Base-by-base conservation (phyloP, 2,329 filamentous ascomycete species). In the Diaporthe batatas region DNA sequence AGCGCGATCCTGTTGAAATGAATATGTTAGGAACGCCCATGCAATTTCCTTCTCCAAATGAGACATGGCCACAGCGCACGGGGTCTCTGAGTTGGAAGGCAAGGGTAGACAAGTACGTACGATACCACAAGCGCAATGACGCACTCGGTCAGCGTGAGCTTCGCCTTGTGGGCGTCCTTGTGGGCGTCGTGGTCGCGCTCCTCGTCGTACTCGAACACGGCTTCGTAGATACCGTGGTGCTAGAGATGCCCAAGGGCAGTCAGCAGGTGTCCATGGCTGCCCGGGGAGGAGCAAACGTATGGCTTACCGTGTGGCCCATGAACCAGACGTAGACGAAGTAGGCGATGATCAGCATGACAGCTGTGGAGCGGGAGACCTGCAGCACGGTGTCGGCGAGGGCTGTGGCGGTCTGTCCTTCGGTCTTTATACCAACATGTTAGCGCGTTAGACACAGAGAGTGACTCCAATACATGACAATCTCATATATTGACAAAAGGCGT, bases 121-220 rank as follows among this genome's bases (percentile, higher is more conserved):
- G 89, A 83, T 55, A 91, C 77, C 7, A 81, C 70, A 51, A 91
- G 83, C 5, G 88, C 89, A 44, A 91, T 42, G 6, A 90, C 68
- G 71, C 88, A 90, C 78, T 92, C 91, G 0, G 86, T 86, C 57
- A 91, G 80, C 0, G 91, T 92, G 67, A 92, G 85, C 79, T 91
- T 92, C 4, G 83, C 82, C 75, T 91, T 81, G 49, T 87, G 80
- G 47, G 83, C 82, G 2, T 83, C 82, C 75, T 91, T 81, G 51
- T 88, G 81, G 57, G 83, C 82, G 67, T 85, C 81, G 76, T 91
- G 70, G 57, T 75, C 74, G 49, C 71, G 71, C 67, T 71, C 73
- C 68, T 75, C 90, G 74, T 91, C 90, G 10, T 81, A 79, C 76
- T 89, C 86, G 70, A 91, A 85, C 39, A 91, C 86, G 70, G 89